Conservation (phyloP, 2,329 filamentous ascomycete species). For the Hirsutella thompsonii region DNA sequence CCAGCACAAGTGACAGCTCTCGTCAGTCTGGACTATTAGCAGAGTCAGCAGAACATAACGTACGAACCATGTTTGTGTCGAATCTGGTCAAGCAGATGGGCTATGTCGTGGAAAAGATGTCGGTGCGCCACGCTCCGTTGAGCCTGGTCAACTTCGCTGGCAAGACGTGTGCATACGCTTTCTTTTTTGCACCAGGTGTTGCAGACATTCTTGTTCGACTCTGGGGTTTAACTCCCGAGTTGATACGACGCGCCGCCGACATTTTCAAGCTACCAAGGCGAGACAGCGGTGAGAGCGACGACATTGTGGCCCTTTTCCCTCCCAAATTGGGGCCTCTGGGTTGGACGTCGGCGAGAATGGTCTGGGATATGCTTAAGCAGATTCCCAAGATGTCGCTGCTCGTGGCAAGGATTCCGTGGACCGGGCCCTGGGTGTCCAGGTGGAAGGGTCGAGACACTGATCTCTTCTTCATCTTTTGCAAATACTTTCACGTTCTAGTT, state of each 20-base stretch:
- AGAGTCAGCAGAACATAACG: conserved; percentile 73
- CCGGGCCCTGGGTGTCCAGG: conserved; percentile 69
- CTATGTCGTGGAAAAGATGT: conserved; percentile 83
- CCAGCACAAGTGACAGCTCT: conserved; percentile 54
- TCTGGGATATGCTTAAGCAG: conserved; percentile 48
- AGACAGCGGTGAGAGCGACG: conserved; percentile 43
- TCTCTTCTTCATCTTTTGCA: conserved; percentile 82
- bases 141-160: conserved; percentile 76
- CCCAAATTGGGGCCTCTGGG: conserved; percentile 43
- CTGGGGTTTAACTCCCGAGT: conserved; percentile 59
- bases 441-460: conserved; percentile 86
- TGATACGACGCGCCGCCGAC: conserved; percentile 58
- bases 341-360: conserved; percentile 37
- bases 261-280: conserved; percentile 53
- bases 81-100: conserved; percentile 75
- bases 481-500: conserved; percentile 70
- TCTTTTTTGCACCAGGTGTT: conserved; percentile 81
- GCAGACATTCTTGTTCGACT: conserved; percentile 72
- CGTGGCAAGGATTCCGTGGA: conserved; percentile 67
- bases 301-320: conserved; percentile 59
- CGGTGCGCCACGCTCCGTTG: conserved; percentile 51
- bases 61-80: conserved; percentile 73
- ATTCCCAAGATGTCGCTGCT: conserved; percentile 53
- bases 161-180: conserved; percentile 83
- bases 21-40: conserved; percentile 40